phyloP scores from a whole-genome alignment of 768 basidiomycete genomes.

The Trichaptum fuscoviolaceum region DNA sequence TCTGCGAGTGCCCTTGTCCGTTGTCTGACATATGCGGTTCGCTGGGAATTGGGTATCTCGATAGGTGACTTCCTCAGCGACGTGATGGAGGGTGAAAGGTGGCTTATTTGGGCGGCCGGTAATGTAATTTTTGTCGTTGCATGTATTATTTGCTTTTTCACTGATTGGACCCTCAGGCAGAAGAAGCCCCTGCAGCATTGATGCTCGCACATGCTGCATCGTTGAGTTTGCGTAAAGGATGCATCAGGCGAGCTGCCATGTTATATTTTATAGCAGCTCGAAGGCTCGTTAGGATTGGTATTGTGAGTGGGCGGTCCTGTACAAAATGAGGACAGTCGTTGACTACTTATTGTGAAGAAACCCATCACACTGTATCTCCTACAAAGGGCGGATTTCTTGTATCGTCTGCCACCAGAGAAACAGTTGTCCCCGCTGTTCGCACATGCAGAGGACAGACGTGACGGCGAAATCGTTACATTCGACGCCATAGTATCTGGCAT shows the following conservation, averaged over 20 bases:
- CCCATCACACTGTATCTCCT: constrained; percentile 80
- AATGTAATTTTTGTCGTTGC: constrained; percentile 45
- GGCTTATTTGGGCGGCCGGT: constrained; percentile 83
- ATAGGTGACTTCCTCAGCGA: constrained; percentile 51
- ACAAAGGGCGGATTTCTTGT: constrained; percentile 63
- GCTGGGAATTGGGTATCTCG: constrained; percentile 70
- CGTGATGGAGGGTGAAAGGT: constrained; percentile 69
- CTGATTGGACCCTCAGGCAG: constrained; percentile 49
- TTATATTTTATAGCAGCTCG: constrained; percentile 79
- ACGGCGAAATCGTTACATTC: constrained; percentile 39
- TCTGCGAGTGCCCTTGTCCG: constrained; percentile 63
- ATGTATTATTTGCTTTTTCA: constrained; percentile 8
- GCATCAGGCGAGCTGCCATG: constrained; percentile 61
- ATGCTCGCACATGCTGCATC: constrained; percentile 76
- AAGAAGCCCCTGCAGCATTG: constrained; percentile 78
- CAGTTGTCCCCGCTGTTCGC: constrained; percentile 76
- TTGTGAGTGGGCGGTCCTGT: constrained; percentile 45
- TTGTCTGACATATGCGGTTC: constrained; percentile 61
- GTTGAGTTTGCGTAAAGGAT: constrained; percentile 52
- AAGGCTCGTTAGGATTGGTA: constrained; percentile 76
- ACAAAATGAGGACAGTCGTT: constrained; percentile 5
- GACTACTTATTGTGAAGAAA: constrained; percentile 49
- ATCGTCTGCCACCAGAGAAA: constrained; percentile 45
- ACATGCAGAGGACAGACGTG: constrained; percentile 56
- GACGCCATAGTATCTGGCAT: constrained; percentile 66